phyloP scores from a whole-genome alignment of 441 rosid species.

The Croton laevigatus region DNA sequence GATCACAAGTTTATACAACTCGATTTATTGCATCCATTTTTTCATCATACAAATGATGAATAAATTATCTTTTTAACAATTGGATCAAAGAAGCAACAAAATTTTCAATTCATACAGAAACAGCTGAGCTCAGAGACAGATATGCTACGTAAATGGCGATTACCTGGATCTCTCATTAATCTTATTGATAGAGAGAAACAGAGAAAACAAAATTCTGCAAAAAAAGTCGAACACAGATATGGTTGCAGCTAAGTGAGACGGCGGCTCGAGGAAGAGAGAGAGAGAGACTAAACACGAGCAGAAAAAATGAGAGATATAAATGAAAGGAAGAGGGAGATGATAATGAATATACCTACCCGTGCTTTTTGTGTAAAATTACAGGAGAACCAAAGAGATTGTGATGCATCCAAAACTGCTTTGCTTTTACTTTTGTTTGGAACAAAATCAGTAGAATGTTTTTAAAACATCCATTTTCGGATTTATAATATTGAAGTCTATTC shows the following conservation, averaged over 20 bases:
- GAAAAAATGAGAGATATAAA: background rate
- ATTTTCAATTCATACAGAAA: background rate
- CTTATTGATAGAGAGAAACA: slow-evolving; percentile 4
- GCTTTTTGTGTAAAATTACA: slow-evolving; percentile 7
- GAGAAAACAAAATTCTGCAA: background rate
- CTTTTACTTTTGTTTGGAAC: background rate
- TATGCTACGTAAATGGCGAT: background rate
- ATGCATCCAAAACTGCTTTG: background rate
- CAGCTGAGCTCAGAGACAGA: slow-evolving; percentile 2
- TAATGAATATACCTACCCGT: slow-evolving; percentile 24
- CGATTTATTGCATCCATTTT: slow-evolving; percentile 31
- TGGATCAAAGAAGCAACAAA: background rate
- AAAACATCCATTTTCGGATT: background rate
- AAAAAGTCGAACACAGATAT: background rate
- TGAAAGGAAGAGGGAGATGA: background rate
- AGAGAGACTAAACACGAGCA: background rate
- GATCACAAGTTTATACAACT: slow-evolving; percentile 16
- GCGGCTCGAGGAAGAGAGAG: slow-evolving; percentile 19
- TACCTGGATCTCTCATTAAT: slow-evolving; percentile 24
- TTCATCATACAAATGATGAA: too few relatives aligned
- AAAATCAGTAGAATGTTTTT: background rate
- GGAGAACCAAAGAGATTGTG: slow-evolving; percentile 19
- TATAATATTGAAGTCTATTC: background rate
- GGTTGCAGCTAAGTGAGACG: slow-evolving; percentile 5
- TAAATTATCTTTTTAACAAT: background rate